Conservation (phyloP, 1,139 yeast species). For the Tardiomyces depauwii region DNA sequence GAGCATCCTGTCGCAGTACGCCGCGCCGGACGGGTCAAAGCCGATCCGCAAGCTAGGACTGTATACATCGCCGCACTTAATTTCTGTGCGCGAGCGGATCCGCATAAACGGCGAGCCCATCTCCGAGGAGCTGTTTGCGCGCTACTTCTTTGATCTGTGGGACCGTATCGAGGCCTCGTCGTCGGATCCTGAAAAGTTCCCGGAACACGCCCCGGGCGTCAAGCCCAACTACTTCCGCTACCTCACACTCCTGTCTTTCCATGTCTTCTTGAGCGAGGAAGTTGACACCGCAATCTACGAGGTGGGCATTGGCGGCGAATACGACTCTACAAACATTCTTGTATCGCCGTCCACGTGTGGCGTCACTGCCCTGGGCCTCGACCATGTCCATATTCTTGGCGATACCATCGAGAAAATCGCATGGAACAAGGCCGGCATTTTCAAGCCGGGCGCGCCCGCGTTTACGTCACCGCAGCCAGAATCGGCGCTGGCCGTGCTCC, state of each 20-base stretch:
- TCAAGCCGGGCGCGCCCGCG: constrained; percentile 58
- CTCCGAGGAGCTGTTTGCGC: constrained; percentile 65
- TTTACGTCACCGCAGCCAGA: constrained; percentile 51
- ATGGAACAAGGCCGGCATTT: constrained; percentile 94
- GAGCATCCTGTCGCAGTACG: constrained; percentile 61
- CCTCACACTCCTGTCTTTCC: constrained; percentile 81
- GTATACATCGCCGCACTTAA: constrained; percentile 92
- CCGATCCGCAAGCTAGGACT: constrained; percentile 58
- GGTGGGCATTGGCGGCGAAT: constrained; percentile 97
- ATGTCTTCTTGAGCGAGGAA: constrained; percentile 76
- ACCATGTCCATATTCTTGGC: constrained; percentile 85
- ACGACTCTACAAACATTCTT: constrained; percentile 86
- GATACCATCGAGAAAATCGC: constrained; percentile 81
- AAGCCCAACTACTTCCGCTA: constrained; percentile 94
- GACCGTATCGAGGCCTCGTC: constrained; percentile 55
- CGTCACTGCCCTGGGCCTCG: constrained; percentile 79
- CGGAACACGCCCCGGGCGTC: constrained; percentile 57
- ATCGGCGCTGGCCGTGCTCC: constrained; percentile 34
- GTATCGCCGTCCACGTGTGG: constrained; percentile 77
- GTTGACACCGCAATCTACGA: constrained; percentile 91
- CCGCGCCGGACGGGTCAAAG: constrained; percentile 11
- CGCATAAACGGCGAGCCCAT: constrained; percentile 82
- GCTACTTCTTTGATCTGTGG: constrained; percentile 91
- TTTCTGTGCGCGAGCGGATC: constrained; percentile 85
- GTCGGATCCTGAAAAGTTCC: constrained; percentile 49